These are phyloP conservation scores for Leptodermis oblonga DNA, from an alignment of 257 asterid species.

Conservation along the genomic window DNA sequence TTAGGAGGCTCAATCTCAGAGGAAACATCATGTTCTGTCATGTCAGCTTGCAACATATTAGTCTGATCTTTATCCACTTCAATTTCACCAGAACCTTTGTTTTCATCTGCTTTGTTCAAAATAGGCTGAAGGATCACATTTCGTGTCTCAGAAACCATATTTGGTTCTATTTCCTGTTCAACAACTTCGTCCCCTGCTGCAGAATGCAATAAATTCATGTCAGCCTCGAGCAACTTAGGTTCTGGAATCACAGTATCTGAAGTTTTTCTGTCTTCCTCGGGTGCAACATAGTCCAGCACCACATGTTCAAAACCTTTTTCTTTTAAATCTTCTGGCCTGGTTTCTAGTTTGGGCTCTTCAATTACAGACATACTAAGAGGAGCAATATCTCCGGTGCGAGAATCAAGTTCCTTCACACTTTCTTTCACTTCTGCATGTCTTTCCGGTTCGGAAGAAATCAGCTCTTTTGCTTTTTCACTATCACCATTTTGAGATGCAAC, in stretches of 20 bases:
- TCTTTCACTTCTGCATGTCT: conserved; percentile 21
- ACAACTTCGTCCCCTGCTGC: conserved; percentile 3
- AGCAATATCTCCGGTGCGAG: not conserved
- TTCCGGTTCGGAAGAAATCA: conserved; percentile 17
- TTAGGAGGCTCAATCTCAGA: conserved; percentile 26
- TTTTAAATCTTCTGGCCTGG: conserved; percentile 9
- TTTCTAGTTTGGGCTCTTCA: conserved; percentile 12
- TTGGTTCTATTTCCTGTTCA: conserved; percentile 24
- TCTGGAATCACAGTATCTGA: conserved; percentile 17
- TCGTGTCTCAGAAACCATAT: not conserved
- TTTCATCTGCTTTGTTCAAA: not conserved
- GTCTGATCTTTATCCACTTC: conserved; percentile 22
- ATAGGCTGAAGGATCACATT: conserved; percentile 1
- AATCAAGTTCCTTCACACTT: conserved; percentile 10
- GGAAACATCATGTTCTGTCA: conserved; percentile 25
- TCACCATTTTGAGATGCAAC: conserved; percentile 24
- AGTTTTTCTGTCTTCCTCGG: conserved; percentile 25
- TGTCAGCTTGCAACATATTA: conserved; percentile 28
- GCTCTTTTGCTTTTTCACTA: conserved; percentile 16
- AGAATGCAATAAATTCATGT: conserved; percentile 19
- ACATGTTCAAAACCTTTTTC: conserved; percentile 7
- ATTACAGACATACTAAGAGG: not conserved
- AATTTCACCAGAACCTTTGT: not conserved
- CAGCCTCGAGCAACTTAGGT: conserved; percentile 22
- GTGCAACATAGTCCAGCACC: conserved; percentile 6